Conservation (phyloP, 495 filamentous ascomycete species). For the Evernia prunastri region DNA sequence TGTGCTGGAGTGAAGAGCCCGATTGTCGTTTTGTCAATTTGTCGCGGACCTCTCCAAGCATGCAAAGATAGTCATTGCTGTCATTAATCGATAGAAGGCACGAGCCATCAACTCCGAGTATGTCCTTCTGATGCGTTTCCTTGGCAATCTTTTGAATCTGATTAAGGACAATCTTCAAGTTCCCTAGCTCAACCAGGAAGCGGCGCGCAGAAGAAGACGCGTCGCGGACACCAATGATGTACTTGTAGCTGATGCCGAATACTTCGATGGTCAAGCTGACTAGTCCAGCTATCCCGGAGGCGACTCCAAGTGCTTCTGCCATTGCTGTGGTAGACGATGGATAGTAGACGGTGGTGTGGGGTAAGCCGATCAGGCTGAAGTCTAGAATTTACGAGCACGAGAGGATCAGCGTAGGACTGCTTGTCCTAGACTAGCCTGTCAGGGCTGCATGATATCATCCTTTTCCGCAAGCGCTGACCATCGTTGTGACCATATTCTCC, state of each 20-base stretch:
- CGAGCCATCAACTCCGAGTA: conserved; percentile 2
- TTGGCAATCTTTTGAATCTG: conserved; percentile 1
- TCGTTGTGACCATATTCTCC: no score
- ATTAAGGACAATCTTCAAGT: not conserved
- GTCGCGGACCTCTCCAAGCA: not conserved
- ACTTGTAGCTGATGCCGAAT: conserved; percentile 10
- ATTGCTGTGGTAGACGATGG: not conserved
- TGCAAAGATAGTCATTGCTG: not conserved
- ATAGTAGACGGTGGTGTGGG: not conserved
- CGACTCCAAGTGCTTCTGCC: conserved; percentile 7
- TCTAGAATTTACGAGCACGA: not conserved
- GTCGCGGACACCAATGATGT: conserved; percentile 2
- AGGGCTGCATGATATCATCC: not conserved
- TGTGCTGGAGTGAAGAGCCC: not conserved
- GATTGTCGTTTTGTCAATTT: not conserved
- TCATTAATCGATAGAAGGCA: not conserved
- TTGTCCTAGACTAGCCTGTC: not conserved
- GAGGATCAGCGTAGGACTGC: not conserved
- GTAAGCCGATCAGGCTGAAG: not conserved
- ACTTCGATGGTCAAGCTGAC: conserved; percentile 12
- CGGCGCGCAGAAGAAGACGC: conserved; percentile 1
- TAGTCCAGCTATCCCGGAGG: conserved; percentile 3
- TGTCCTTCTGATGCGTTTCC: not conserved
- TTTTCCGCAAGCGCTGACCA: no score
- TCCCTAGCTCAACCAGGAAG: not conserved